These are phyloP conservation scores for Pseudomonodictys pantanalensis DNA, from an alignment of 495 filamentous ascomycete species.

Conservation along the genomic window DNA sequence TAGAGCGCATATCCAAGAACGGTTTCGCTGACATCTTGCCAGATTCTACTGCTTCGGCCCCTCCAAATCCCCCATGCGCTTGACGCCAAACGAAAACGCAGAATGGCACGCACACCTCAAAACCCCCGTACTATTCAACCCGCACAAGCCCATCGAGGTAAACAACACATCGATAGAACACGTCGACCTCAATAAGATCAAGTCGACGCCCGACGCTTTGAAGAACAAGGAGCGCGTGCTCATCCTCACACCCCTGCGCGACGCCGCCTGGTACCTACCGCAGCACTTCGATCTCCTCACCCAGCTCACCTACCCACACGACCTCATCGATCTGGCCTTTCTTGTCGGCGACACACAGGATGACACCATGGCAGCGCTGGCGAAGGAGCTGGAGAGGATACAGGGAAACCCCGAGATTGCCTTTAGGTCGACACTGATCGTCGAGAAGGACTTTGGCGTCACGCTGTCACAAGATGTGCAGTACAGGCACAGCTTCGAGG, in stretches of 20 bases:
- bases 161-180: constrained; percentile 74
- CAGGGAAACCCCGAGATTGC: constrained; percentile 68
- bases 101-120: constrained; percentile 84
- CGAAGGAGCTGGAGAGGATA: constrained; percentile 79
- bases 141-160: constrained; percentile 80
- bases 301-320: constrained; percentile 88
- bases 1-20: background rate
- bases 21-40: constrained; percentile 22
- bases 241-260: constrained; percentile 89
- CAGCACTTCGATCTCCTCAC: constrained; percentile 93
- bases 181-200: constrained; percentile 81
- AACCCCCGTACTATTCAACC: constrained; percentile 94
- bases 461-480: constrained; percentile 68
- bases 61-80: constrained; percentile 86
- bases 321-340: constrained; percentile 93
- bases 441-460: constrained; percentile 86
- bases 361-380: constrained; percentile 78
- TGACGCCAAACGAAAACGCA: constrained; percentile 83
- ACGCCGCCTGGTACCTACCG: constrained; percentile 74
- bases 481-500: constrained; percentile 79
- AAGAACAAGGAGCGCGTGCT: constrained; percentile 85
- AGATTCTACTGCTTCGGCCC: constrained; percentile 99
- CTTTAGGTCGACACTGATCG: constrained; percentile 77
- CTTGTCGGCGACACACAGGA: constrained; percentile 88
- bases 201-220: constrained; percentile 73